A percentile compares a stretch with the other conserved stretches of the same genome.
Conservation (phyloP, 2,329 filamentous ascomycete genomes). For the Alternaria solani region DNA sequence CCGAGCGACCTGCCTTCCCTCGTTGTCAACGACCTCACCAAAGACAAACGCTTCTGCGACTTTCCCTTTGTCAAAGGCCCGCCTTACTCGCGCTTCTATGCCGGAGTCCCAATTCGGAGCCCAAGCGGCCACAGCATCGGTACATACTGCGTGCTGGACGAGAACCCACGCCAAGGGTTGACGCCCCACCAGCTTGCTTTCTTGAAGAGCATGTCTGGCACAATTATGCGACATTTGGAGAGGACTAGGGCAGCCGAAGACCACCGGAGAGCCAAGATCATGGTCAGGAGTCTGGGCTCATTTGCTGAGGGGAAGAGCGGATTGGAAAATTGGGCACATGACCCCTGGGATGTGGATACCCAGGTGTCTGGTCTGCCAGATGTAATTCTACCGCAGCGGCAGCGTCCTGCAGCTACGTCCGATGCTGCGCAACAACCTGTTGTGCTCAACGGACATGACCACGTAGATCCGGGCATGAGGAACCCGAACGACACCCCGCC, state of each 20-base stretch:
- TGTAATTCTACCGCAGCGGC: conserved; percentile 25
- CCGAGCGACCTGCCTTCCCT: conserved; percentile 35
- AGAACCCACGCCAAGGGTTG: conserved; percentile 62
- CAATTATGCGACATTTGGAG: conserved; percentile 69
- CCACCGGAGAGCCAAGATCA: conserved; percentile 62
- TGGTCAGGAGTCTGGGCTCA: conserved; percentile 55
- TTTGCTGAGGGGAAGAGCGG: conserved; percentile 49
- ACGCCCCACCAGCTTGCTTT: conserved; percentile 60
- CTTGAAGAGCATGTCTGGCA: conserved; percentile 63
- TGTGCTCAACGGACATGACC: conserved; percentile 26
- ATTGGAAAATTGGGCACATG: conserved; percentile 45
- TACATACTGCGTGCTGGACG: conserved; percentile 67
- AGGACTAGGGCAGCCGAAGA: conserved; percentile 62
- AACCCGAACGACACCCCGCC: conserved; percentile 22
- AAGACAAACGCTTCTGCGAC: conserved; percentile 51
- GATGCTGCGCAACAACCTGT: conserved; percentile 25
- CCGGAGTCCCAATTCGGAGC: conserved; percentile 68
- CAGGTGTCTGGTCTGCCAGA: conserved; percentile 23
- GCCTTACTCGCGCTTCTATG: conserved; percentile 58
- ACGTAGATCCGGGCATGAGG: conserved; percentile 30
- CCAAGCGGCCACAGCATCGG: conserved; percentile 67
- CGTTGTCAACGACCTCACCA: conserved; percentile 43
- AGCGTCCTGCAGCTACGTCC: conserved; percentile 27
- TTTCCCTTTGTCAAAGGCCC: conserved; percentile 44
- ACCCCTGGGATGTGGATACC: conserved; percentile 39